These are phyloP conservation scores for Acacia melanoxylon DNA, from an alignment of 306 rosid species.

Conservation along the genomic window DNA sequence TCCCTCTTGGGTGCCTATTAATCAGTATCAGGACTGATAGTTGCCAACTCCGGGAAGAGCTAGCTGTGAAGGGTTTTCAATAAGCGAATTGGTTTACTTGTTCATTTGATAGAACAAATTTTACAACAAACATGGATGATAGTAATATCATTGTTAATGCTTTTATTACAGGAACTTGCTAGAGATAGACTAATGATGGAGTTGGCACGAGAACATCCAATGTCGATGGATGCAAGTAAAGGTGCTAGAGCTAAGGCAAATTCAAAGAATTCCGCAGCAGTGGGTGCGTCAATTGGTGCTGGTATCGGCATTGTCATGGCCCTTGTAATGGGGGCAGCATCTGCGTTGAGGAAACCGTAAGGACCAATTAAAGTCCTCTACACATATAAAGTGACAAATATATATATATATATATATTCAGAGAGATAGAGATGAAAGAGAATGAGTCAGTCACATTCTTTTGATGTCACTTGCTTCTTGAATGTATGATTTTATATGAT, in stretches of 20 bases:
- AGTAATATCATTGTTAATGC: background rate
- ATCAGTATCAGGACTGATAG: background rate
- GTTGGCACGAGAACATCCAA: slow-evolving; percentile 64
- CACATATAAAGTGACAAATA: background rate
- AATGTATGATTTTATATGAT: background rate
- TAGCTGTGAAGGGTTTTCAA: background rate
- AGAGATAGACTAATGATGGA: slow-evolving; percentile 75
- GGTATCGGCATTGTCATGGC: slow-evolving; percentile 89
- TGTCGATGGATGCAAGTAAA: slow-evolving; percentile 42
- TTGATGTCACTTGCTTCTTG: background rate
- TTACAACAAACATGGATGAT: background rate
- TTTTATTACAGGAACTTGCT: slow-evolving; percentile 63
- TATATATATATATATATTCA: background rate
- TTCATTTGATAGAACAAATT: background rate
- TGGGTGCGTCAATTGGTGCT: slow-evolving; percentile 94
- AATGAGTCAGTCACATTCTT: background rate
- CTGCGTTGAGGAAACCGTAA: slow-evolving; percentile 95
- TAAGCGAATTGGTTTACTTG: background rate
- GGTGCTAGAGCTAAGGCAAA: slow-evolving; percentile 61
- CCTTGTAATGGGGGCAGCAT: slow-evolving; percentile 96
- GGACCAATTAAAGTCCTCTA: background rate
- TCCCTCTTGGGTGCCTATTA: background rate
- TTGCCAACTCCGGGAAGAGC: background rate
- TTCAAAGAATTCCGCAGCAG: slow-evolving; percentile 76
- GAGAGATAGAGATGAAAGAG: background rate